Evolutionary conservation across 1,284 basidiomycete species (phyloP), one percentile per base, ranked within the genome.

Genomic region (Puccinia horiana): DNA sequence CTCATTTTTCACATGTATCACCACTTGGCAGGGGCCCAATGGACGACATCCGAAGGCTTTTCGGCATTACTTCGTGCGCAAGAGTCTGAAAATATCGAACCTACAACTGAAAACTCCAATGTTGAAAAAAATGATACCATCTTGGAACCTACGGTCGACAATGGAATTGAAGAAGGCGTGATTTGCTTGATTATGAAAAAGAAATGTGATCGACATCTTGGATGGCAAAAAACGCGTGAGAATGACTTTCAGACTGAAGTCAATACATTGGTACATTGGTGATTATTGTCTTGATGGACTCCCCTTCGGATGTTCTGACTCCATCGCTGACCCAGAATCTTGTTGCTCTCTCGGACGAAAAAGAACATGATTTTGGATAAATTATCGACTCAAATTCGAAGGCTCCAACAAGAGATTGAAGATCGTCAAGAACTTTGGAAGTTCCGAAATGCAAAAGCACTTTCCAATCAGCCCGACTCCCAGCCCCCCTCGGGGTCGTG

Each of bases 151-250:
- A 52, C 72, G 29, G 29, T 70, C 8, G 77, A 79, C 56, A 8
- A 61, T 37, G 78, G 44, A 29, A 61, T 81, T 47, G 67, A 69
- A 74, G 78, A 81, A 63, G 78, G 78, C n/a, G 35, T 63, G 69
- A 61, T 81, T 47, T 81, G 78, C 58, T 81, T 81, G 29, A 73
- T 81, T 12, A 81, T 81, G 78, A 73, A 56, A 40, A 81, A 81
- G 32, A 81, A 73, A 32, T 81, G 78, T 26, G 78, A 81, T 63
- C 47, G 78, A 56, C 78, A 81, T 61, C n/a, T 74, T 35, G 78
- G 78, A 44, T 81, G 78, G 78, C 78, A 81, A 81, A 81, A 81
- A 29, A 81, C 69, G 26, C 47, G 69, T 26, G 78, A 81, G 69
- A 73, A 61, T 63, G 78, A 81, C 56, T 81, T 73, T 81, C 63